Conservation (phyloP, 2,329 filamentous ascomycete species). For the Dendrostoma leiphaemia region DNA sequence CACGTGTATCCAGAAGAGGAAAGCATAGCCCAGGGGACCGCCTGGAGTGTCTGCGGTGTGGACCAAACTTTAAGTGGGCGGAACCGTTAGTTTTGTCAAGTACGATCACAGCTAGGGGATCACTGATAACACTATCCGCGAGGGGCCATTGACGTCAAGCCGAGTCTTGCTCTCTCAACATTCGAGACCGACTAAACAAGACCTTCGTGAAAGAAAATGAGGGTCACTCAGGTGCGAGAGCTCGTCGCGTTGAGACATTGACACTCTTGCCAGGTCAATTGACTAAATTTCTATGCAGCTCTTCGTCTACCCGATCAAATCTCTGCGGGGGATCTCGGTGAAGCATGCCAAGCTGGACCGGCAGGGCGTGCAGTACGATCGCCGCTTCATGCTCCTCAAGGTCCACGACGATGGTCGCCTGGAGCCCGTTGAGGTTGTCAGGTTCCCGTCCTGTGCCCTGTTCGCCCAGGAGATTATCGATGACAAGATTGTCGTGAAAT, state of each 20-base stretch:
- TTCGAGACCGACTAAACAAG: too few species aligned
- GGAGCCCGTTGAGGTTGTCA: constrained; percentile 58
- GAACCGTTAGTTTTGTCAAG: too few species aligned
- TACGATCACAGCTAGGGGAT: too few species aligned
- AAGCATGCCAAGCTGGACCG: constrained; percentile 50
- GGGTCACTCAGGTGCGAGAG: constrained; percentile 10
- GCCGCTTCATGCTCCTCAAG: constrained; percentile 68
- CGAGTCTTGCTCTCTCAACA: too few species aligned
- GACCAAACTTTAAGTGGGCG: too few species aligned
- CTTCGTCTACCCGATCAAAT: constrained; percentile 74
- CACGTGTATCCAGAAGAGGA: too few species aligned
- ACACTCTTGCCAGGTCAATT: neutral
- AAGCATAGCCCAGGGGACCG: too few species aligned
- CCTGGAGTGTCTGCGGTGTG: too few species aligned
- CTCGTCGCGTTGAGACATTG: neutral
- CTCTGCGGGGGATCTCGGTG: constrained; percentile 60
- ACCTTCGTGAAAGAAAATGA: neutral
- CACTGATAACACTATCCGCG: too few species aligned
- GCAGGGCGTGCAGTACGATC: constrained; percentile 65
- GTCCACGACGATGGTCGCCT: constrained; percentile 40
- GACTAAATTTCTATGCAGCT: constrained; percentile 43
- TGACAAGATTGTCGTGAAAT: constrained; percentile 40
- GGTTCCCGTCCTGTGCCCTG: constrained; percentile 58
- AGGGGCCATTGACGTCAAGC: too few species aligned
- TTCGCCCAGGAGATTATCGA: constrained; percentile 58